Percentiles rank a stretch among this genome's conserved stretches.
Conservation (phyloP, 2,329 filamentous ascomycete species). For the Fonsecaea erecta region DNA sequence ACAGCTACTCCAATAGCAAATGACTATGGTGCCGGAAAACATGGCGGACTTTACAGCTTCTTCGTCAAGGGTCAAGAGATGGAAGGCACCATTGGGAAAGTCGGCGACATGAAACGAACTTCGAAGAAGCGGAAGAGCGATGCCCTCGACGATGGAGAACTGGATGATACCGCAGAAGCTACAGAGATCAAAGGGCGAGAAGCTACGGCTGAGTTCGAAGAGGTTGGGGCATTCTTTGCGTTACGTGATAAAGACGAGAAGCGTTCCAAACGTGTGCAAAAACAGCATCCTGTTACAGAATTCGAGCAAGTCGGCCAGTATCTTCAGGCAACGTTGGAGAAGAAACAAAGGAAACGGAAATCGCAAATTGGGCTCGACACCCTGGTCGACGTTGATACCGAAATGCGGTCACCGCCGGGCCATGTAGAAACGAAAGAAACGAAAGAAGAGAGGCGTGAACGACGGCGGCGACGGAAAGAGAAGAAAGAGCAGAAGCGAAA, state of each 20-base stretch:
- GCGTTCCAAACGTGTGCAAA: conserved; percentile 17
- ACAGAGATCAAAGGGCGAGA: conserved; percentile 17
- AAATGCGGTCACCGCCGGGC: background rate
- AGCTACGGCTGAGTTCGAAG: conserved; percentile 26
- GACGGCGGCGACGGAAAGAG: conserved; percentile 31
- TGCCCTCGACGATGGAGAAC: conserved; percentile 21
- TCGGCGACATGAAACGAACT: conserved; percentile 38
- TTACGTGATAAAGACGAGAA: conserved; percentile 32
- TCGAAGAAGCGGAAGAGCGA: conserved; percentile 35
- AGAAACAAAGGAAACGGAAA: conserved; percentile 24
- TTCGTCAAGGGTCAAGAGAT: conserved; percentile 84
- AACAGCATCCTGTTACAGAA: conserved; percentile 30
- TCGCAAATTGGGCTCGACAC: conserved; percentile 9
- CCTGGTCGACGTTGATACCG: background rate
- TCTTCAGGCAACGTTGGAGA: conserved; percentile 25
- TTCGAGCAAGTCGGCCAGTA: conserved; percentile 34
- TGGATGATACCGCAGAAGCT: background rate
- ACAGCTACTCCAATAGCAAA: conserved; percentile 54
- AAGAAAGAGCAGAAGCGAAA: conserved; percentile 20
- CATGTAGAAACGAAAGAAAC: conserved; percentile 34
- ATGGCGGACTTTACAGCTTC: conserved; percentile 73
- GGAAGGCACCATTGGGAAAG: conserved; percentile 65
- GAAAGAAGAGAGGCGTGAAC: conserved; percentile 35
- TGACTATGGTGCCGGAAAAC: conserved; percentile 47
- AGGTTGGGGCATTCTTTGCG: conserved; percentile 28